Percentiles rank a stretch among this genome's conserved stretches.
Conservation (phyloP, 2,329 filamentous ascomycete genomes). For the Fusarium lateritium region DNA sequence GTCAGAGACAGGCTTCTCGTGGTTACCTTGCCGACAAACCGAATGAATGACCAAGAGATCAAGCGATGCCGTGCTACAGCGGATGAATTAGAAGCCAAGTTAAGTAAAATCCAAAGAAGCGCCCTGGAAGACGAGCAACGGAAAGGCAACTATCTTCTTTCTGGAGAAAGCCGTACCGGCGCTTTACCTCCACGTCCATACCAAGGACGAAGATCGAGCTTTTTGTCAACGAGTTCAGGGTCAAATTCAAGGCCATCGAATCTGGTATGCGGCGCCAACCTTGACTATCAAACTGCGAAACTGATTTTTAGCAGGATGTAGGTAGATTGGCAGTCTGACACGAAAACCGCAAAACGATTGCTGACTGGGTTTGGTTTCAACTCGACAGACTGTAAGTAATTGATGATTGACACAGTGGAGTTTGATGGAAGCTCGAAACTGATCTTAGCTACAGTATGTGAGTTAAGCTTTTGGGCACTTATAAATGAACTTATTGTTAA, state of each 20-base stretch:
- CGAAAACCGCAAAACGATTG: neutral
- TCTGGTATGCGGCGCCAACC: neutral
- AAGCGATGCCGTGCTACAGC: conserved; percentile 15
- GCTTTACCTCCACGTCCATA: neutral
- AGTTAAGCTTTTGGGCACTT: neutral
- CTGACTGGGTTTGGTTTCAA: neutral
- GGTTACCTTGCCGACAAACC: neutral
- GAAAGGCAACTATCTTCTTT: conserved; percentile 18
- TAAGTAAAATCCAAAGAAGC: neutral
- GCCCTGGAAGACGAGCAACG: neutral
- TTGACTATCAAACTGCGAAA: neutral
- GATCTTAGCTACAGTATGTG: conserved; percentile 8
- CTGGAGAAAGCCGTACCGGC: neutral
- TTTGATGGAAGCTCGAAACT: neutral
- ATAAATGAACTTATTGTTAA: neutral
- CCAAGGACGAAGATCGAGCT: neutral
- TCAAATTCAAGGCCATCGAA: conserved; percentile 6
- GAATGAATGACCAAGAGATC: neutral
- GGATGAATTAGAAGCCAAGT: neutral
- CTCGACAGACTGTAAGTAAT: conserved; percentile 19
- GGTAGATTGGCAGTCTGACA: conserved; percentile 4
- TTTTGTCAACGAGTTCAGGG: neutral
- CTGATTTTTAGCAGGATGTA: conserved; percentile 14
- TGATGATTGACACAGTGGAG: too few species aligned
- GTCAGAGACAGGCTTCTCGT: conserved; percentile 24